These are phyloP conservation scores for Akanthomyces muscarius DNA, from an alignment of 2,329 filamentous ascomycete genomes.

Conservation along the genomic window DNA sequence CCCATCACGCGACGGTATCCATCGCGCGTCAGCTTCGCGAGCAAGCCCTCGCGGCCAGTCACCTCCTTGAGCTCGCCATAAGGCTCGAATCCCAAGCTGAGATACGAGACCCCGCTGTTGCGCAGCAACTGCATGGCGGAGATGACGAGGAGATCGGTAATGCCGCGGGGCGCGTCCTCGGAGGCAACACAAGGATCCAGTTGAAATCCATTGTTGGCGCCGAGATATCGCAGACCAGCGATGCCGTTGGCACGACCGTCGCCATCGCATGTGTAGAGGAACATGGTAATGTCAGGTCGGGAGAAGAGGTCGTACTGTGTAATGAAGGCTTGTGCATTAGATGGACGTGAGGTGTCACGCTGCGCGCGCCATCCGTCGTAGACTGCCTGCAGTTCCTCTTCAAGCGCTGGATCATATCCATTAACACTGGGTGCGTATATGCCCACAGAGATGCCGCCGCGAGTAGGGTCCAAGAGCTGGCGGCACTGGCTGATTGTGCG, in stretches of 20 bases:
- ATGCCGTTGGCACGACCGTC: slow-evolving; percentile 20
- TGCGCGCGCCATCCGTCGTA: slow-evolving; percentile 22
- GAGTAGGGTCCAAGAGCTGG: slow-evolving; percentile 21
- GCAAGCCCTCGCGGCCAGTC: slow-evolving; percentile 1
- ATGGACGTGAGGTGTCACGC: slow-evolving; percentile 14
- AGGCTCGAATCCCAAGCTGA: slow-evolving; percentile 23
- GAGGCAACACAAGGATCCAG: slow-evolving; percentile 24
- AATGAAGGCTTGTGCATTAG: slow-evolving; percentile 21
- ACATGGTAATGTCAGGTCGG: slow-evolving; percentile 20
- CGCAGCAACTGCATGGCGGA: slow-evolving; percentile 21
- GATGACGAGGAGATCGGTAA: slow-evolving; percentile 24
- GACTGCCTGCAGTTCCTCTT: slow-evolving; percentile 20
- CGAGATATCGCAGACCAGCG: slow-evolving; percentile 21
- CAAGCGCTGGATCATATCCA: slow-evolving; percentile 18
- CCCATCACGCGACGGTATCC: slow-evolving; percentile 21
- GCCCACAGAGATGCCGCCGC: slow-evolving; percentile 19
- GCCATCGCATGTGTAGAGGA: slow-evolving; percentile 19
- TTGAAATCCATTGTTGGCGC: slow-evolving; percentile 22
- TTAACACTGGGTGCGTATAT: slow-evolving; percentile 12
- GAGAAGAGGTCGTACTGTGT: slow-evolving; percentile 23
- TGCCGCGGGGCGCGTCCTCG: slow-evolving; percentile 25
- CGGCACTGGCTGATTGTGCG: slow-evolving; percentile 23
- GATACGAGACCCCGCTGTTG: slow-evolving; percentile 20
- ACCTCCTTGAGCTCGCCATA: slow-evolving; percentile 17
- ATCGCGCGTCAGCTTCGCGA: slow-evolving; percentile 15